Evolutionary conservation across 2,329 filamentous ascomycete genomes (phyloP).

Genomic region (Fusarium newnesense): DNA sequence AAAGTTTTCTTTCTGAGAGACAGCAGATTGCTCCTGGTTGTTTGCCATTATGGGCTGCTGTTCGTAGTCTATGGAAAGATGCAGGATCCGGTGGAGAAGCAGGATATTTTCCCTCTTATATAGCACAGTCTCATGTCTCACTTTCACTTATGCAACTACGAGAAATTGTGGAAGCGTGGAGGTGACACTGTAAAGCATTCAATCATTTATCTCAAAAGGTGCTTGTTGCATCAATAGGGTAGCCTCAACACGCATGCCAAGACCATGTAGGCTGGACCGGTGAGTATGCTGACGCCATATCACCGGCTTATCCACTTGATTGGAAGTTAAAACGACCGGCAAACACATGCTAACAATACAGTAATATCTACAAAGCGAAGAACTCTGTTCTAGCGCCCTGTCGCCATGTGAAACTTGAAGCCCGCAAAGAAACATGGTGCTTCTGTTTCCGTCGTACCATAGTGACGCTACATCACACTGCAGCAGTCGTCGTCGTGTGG

Average conservation of each 20-base stretch:
- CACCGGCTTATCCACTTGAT: no score
- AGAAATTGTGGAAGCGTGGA: not conserved
- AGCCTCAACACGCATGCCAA: not conserved
- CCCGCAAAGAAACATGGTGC: not conserved
- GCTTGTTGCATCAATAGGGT: not conserved
- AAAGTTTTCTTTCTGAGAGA: not conserved
- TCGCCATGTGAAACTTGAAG: not conserved
- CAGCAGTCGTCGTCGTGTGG: not conserved
- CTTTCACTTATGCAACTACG: not conserved
- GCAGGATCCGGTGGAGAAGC: rapidly evolving
- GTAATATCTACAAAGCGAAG: not conserved
- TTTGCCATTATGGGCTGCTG: not conserved
- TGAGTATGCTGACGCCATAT: no score
- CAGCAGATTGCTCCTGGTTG: not conserved
- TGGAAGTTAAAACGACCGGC: not conserved
- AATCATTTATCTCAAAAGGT: not conserved
- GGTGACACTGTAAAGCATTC: not conserved
- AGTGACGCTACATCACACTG: not conserved
- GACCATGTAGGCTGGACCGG: not conserved
- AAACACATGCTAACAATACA: rapidly evolving
- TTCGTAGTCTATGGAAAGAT: not conserved
- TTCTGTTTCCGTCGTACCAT: not conserved
- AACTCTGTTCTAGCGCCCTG: not conserved
- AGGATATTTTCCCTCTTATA: not conserved
- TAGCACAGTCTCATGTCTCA: no score